phyloP scores from a whole-genome alignment of 257 asterid genomes.

The Dorcoceras hygrometricum region DNA sequence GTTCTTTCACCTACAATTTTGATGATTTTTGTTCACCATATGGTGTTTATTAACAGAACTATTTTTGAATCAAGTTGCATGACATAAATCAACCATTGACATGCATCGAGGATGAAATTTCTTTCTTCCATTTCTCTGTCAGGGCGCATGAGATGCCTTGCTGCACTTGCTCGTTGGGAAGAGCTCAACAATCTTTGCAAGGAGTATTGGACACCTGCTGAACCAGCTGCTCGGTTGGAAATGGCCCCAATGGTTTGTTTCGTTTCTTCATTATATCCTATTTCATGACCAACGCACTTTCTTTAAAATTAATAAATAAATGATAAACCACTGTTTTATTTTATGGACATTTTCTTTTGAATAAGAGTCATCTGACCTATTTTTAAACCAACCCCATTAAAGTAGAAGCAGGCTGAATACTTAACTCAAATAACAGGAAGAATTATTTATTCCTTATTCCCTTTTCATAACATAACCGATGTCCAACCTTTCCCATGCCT shows the following conservation, averaged over 20 bases:
- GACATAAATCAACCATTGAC: not conserved
- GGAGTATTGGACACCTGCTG: slow-evolving; percentile 99
- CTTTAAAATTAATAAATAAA: not conserved
- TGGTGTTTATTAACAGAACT: not conserved
- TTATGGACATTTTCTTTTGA: not conserved
- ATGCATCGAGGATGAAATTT: slow-evolving; percentile 18
- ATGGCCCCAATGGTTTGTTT: slow-evolving; percentile 96
- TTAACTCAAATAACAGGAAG: slow-evolving; percentile 2
- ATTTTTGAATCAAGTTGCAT: not conserved
- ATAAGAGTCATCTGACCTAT: not conserved
- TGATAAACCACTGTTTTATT: not conserved
- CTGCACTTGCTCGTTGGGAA: slow-evolving; percentile 99
- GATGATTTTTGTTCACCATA: not conserved
- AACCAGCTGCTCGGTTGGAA: slow-evolving; percentile 95
- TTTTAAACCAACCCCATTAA: slow-evolving; percentile 14
- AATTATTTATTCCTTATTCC: slow-evolving; percentile 5
- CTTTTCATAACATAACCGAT: slow-evolving; percentile 6
- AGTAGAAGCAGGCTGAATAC: slow-evolving; percentile 4
- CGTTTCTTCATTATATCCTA: slow-evolving; percentile 24
- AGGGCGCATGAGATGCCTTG: slow-evolving; percentile 99
- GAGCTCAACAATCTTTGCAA: slow-evolving; percentile 97
- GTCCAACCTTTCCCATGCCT: slow-evolving; percentile 9
- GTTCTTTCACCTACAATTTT: not conserved
- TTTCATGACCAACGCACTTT: slow-evolving; percentile 1
- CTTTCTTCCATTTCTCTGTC: slow-evolving; percentile 20